Conservation (phyloP, 192 early-diverging fungal genomes). For the Umbelopsis ramanniana region DNA sequence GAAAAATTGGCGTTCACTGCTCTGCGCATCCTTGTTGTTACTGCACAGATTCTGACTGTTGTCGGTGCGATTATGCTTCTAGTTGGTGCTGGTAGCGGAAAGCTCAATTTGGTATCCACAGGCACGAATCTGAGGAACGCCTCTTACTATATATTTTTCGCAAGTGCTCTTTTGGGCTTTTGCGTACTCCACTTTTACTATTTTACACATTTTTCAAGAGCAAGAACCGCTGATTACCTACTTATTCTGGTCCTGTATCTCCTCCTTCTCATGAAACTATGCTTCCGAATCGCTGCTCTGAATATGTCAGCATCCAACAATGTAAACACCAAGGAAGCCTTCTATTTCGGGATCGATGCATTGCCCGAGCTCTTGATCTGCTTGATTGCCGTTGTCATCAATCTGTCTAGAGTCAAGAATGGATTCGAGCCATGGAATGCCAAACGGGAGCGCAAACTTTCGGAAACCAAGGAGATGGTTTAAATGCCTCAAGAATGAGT, state of each 20-base stretch:
- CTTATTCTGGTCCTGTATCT: not conserved
- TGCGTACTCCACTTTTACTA: not conserved
- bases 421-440: constrained; percentile 18
- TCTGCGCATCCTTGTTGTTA: not conserved
- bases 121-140: constrained; percentile 4
- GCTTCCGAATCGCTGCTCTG: not conserved
- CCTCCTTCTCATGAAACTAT: not conserved
- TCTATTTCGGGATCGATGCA: not conserved
- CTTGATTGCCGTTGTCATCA: not conserved
- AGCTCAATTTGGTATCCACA: not conserved
- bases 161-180: not conserved
- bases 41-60: constrained; percentile 9
- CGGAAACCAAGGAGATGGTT: not conserved
- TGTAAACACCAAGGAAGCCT: constrained; percentile 1
- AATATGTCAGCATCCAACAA: not conserved
- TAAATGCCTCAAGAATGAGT: not conserved
- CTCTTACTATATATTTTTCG: not conserved
- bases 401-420: constrained; percentile 15
- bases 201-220: not conserved
- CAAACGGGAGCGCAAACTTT: not conserved
- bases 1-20: not conserved
- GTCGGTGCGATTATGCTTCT: not conserved
- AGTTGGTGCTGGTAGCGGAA: not conserved
- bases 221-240: not conserved
- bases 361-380: constrained; percentile 16